Conservation (phyloP, 441 rosid genomes). For the Jatropha podagrica region DNA sequence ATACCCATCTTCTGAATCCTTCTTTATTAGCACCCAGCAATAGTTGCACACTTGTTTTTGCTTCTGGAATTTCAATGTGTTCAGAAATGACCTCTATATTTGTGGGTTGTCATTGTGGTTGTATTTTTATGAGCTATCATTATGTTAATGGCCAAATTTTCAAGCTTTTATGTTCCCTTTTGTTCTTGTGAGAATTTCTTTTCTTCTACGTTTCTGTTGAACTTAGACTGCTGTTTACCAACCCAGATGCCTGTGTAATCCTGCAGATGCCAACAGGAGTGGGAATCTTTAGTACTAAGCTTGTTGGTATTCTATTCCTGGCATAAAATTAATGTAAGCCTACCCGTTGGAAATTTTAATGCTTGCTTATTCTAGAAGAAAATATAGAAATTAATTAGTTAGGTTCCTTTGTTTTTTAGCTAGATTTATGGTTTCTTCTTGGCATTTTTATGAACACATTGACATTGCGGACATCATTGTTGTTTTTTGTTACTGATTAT, state of each 20-base stretch:
- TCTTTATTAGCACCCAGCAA: not conserved
- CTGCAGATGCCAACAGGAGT: constrained; percentile 7
- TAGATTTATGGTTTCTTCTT: not conserved
- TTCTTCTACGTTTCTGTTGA: not conserved
- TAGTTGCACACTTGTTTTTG: not conserved
- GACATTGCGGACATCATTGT: not conserved
- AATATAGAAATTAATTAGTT: not conserved
- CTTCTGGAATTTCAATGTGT: not conserved
- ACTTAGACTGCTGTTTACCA: not conserved
- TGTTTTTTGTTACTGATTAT: not conserved
- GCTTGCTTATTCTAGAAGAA: not conserved
- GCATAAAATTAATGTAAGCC: not conserved
- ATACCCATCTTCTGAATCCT: not conserved
- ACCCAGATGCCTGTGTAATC: not conserved
- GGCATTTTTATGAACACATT: not conserved
- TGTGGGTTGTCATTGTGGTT: not conserved
- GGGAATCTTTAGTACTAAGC: not conserved
- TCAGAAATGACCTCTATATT: not conserved
- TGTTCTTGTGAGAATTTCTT: too few relatives aligned
- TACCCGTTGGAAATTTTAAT: not conserved
- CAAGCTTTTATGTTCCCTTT: not conserved
- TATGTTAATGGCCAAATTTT: not conserved
- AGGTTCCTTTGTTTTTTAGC: not conserved
- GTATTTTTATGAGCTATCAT: not conserved
- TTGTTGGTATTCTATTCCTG: not conserved